Conservation (phyloP, 2,329 filamentous ascomycete genomes). For the Aspergillus calidoustus region DNA sequence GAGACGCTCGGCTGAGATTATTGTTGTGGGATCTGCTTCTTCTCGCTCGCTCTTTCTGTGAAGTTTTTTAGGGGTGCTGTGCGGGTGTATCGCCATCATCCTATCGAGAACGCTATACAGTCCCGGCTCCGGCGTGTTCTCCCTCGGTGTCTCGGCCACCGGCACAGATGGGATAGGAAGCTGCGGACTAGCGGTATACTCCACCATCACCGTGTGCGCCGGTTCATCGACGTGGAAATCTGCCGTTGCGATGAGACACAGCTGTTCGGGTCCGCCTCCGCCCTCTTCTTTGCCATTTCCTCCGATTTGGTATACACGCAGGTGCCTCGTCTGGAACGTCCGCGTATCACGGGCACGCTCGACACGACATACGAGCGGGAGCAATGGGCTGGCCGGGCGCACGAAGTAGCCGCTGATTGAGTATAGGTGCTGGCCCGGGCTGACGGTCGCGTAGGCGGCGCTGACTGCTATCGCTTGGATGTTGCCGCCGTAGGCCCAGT, state of each 20-base stretch:
- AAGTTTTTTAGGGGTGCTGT: background rate
- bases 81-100: background rate
- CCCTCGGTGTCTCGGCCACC: background rate
- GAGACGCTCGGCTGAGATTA: background rate
- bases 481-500: slow-evolving; percentile 8
- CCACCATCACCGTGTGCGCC: background rate
- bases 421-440: background rate
- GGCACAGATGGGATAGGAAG: background rate
- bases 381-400: background rate
- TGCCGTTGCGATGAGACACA: background rate
- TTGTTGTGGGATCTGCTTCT: background rate
- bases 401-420: background rate
- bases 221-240: background rate
- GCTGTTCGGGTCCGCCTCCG: background rate
- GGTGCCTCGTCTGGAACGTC: background rate
- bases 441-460: slow-evolving; percentile 1
- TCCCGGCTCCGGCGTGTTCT: background rate
- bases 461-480: slow-evolving; percentile 1
- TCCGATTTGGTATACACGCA: background rate
- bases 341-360: background rate
- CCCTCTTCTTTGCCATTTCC: background rate
- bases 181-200: background rate
- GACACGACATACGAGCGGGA: background rate
- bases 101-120: background rate
- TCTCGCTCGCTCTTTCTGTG: background rate